A percentile compares a stretch with the other conserved stretches of the same genome.
These are phyloP conservation scores for Scleroderma citrinum DNA, from an alignment of 768 basidiomycete species.

Conservation along the genomic window DNA sequence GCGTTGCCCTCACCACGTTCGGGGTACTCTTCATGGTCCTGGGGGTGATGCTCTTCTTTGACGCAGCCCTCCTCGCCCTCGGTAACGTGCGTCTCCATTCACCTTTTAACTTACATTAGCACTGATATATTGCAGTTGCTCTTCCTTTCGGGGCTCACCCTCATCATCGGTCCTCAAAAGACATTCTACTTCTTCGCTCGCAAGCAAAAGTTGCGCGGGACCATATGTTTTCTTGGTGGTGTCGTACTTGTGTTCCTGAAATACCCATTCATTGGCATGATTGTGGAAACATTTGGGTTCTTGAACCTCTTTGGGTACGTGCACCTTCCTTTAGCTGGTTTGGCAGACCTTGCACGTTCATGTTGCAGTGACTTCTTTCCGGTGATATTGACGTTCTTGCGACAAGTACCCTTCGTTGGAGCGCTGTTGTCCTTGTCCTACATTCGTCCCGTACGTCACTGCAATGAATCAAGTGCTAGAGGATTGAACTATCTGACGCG, in stretches of 20 bases:
- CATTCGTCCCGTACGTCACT: conserved; percentile 62
- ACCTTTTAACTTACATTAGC: neutral
- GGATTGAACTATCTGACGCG: conserved; percentile 6
- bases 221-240: conserved; percentile 82
- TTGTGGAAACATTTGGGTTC: conserved; percentile 95
- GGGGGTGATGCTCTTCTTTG: conserved; percentile 94
- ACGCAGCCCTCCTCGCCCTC: conserved; percentile 91
- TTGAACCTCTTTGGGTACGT: conserved; percentile 91
- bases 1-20: conserved; percentile 94
- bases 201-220: conserved; percentile 90
- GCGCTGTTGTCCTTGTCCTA: conserved; percentile 82
- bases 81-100: conserved; percentile 70
- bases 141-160: conserved; percentile 88
- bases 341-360: conserved; percentile 3
- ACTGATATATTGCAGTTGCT: conserved; percentile 57
- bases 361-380: conserved; percentile 91
- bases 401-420: conserved; percentile 91
- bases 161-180: conserved; percentile 96
- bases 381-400: conserved; percentile 92
- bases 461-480: neutral
- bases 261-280: conserved; percentile 90
- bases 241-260: conserved; percentile 92
- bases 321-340: neutral
- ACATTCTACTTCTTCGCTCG: conserved; percentile 98
- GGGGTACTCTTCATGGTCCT: conserved; percentile 95